phyloP scores from a whole-genome alignment of 179 eudicot genomes.

The Sideroxylon spinosum region DNA sequence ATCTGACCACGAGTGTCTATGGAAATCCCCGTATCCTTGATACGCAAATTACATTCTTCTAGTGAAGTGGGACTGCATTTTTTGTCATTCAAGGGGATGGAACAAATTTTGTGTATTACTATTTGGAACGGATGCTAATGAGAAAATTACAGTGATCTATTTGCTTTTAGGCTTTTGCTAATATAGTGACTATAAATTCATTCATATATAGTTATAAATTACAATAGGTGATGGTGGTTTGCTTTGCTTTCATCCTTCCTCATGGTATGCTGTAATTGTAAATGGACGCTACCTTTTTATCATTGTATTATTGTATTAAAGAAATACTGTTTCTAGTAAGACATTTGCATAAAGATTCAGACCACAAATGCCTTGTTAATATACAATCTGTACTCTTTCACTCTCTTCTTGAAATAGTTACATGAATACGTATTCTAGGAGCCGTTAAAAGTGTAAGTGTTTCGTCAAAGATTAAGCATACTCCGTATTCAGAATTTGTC shows the following conservation, averaged over 20 bases:
- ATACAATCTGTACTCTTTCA: too few relatives aligned
- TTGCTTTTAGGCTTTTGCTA: neutral
- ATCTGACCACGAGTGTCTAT: constrained; percentile 62
- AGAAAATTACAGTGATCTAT: neutral
- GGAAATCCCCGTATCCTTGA: constrained; percentile 92
- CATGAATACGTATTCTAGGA: too few relatives aligned
- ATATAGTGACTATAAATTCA: neutral
- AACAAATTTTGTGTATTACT: neutral
- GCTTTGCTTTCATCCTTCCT: neutral
- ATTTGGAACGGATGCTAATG: neutral
- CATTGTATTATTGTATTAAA: neutral
- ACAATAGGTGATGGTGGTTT: neutral
- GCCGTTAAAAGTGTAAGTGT: too few relatives aligned
- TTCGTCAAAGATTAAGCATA: too few relatives aligned
- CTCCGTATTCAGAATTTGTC: too few relatives aligned
- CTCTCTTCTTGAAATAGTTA: too few relatives aligned
- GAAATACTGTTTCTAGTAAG: too few relatives aligned
- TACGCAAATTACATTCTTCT: neutral
- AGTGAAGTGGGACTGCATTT: neutral
- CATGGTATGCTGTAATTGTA: neutral
- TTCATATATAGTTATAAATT: neutral
- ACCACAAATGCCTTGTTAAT: too few relatives aligned
- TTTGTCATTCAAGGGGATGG: neutral
- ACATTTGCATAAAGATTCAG: too few relatives aligned
- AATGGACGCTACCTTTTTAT: neutral